Evolutionary conservation across 2,329 filamentous ascomycete species (phyloP), one percentile per base, ranked within the genome.

Genomic region (Zelopaecilomyces penicillatus): DNA sequence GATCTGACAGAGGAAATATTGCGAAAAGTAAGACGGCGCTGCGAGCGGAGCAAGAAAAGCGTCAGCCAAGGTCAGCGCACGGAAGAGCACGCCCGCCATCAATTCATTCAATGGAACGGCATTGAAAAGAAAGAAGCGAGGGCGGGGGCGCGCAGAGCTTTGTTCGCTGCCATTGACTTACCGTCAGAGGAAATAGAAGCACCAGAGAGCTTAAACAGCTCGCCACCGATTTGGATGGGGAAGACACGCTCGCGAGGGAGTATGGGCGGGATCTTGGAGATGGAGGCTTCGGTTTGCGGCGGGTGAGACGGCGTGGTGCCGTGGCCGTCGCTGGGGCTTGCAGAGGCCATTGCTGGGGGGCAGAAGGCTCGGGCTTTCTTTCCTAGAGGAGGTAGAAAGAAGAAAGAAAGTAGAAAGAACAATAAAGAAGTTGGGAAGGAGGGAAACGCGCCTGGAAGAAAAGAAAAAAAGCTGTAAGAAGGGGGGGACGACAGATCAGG

Each of bases 21-120:
- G 84, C 19, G 91, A 95, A 67, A 97, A 96, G 65, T 96, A 96
- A 41, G 90, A 96, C 47, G 91, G 91, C 58, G 89, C 91, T 95
- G 41, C 30, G 41, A 41, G 30, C 47, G 32, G 44, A 33, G 19
- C 19, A 19, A 19, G 19, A 19, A 19, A 19, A 19, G 19, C 19
- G 19, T 19, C 19, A 19, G 19, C 32, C 29, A 33, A 34, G 34
- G 37, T 41, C 9, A 39, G 49, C 54, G 42, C 54, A 50, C 36
- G 30, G 27, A 40, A 39, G 42, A 39, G 9, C 12, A 27, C 39
- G 29, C 31, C 30, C 4, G 10, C 9, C n/a, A 27, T 19, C 19
- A 19, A 19, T 19, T 19, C 19, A 19, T 19, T 19, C 19, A 19
- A 19, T 19, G 19, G 19, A 19, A 19, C 19, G 19, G 19, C 19